Conservation (phyloP, 306 rosid genomes). For the Spatholobus suberectus region DNA sequence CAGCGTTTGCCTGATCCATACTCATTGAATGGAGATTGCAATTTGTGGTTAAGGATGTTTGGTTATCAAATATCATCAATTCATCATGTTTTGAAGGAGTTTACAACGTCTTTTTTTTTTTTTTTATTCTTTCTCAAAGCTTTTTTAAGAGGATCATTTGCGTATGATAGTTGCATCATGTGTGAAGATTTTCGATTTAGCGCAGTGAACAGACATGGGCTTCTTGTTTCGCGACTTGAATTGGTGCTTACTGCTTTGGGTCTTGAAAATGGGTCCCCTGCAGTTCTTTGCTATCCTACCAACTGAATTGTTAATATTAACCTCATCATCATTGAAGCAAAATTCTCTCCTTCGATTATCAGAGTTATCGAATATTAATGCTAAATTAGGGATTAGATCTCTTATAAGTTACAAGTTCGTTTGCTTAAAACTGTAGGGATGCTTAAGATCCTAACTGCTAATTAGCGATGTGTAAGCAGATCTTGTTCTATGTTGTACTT, state of each 20-base stretch:
- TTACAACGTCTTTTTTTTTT: background rate
- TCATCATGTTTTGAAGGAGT: background rate
- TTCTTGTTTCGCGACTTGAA: background rate
- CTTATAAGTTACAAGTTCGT: background rate
- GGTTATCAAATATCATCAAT: background rate
- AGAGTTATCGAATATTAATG: background rate
- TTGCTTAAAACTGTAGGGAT: background rate
- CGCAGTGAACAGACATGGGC: background rate
- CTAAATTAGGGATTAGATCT: background rate
- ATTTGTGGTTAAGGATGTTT: background rate
- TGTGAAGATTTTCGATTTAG: too few relatives aligned
- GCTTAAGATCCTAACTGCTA: too few relatives aligned
- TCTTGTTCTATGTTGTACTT: background rate
- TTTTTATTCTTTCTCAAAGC: background rate
- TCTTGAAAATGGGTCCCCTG: background rate
- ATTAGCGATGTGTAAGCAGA: too few relatives aligned
- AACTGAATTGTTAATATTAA: background rate
- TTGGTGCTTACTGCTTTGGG: background rate
- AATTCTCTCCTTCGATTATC: background rate
- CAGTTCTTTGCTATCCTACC: background rate
- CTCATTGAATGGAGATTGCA: background rate
- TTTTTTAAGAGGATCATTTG: background rate
- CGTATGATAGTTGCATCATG: background rate
- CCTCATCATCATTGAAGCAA: background rate
- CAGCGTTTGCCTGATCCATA: background rate